Evolutionary conservation across 1,284 basidiomycete genomes (phyloP).

Genomic region (Trametes pubescens): DNA sequence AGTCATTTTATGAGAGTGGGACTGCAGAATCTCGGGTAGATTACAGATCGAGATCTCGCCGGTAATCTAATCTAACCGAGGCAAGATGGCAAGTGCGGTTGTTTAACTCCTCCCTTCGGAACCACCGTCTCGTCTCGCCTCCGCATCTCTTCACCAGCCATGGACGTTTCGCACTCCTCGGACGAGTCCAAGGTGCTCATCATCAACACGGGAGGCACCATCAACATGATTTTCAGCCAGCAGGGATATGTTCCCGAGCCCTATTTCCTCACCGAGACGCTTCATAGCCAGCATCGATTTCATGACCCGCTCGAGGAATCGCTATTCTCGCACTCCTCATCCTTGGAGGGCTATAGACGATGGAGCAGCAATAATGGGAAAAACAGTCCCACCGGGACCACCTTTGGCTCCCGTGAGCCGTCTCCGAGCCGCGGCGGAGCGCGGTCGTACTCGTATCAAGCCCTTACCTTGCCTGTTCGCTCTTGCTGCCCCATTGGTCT

Average conservation of each 20-base stretch:
- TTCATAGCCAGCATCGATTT: conserved; percentile 83
- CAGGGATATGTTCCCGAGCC: conserved; percentile 90
- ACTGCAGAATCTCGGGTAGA: conserved; percentile 3
- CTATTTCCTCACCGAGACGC: conserved; percentile 84
- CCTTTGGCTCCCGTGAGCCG: conserved; percentile 39
- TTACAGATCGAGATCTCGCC: background rate
- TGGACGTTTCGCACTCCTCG: conserved; percentile 58
- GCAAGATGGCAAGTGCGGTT: conserved; percentile 7
- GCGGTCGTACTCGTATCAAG: conserved; percentile 39
- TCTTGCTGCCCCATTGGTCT: conserved; percentile 76
- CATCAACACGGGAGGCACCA: conserved; percentile 87
- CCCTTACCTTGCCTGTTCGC: conserved; percentile 68
- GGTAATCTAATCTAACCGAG: conserved; percentile 30
- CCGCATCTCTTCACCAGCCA: conserved; percentile 34
- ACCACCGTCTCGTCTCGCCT: conserved; percentile 22
- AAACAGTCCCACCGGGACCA: conserved; percentile 26
- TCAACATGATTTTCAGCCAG: conserved; percentile 84
- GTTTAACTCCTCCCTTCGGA: conserved; percentile 16
- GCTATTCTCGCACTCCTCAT: conserved; percentile 75
- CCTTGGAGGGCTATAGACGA: conserved; percentile 76
- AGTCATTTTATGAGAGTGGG: conserved; percentile 32
- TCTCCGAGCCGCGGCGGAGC: conserved; percentile 34
- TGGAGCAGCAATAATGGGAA: conserved; percentile 56
- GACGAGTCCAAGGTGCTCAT: conserved; percentile 84
- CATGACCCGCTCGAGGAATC: conserved; percentile 87